Percentiles rank a stretch among this genome's conserved stretches.
Conservation (phyloP, 257 asterid genomes). For the Nicotiana paniculata region DNA sequence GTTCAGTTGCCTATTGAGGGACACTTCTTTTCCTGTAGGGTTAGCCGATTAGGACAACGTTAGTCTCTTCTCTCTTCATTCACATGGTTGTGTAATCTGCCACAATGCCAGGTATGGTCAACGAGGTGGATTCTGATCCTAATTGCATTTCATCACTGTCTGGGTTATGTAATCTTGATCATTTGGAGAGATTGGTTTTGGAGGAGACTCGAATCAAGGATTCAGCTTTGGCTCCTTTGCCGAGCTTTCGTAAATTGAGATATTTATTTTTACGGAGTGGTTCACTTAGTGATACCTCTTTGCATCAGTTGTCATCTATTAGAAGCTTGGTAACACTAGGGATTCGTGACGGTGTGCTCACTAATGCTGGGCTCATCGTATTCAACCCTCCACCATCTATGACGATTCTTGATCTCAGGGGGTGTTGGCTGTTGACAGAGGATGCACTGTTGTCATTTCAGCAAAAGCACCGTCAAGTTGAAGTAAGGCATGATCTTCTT, state of each 20-base stretch:
- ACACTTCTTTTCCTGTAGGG: background rate
- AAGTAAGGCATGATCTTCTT: conserved; percentile 56
- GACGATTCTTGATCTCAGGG: conserved; percentile 65
- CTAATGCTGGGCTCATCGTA: conserved; percentile 43
- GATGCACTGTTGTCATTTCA: conserved; percentile 42
- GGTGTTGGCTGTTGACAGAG: conserved; percentile 82
- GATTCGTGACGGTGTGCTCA: conserved; percentile 56
- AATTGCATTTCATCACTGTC: conserved; percentile 43
- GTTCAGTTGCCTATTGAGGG: background rate
- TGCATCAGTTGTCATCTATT: conserved; percentile 36
- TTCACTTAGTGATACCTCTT: conserved; percentile 56
- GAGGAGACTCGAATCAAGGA: conserved; percentile 49
- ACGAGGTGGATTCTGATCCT: conserved; percentile 19
- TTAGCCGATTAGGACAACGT: background rate
- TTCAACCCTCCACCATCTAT: conserved; percentile 56
- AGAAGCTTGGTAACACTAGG: conserved; percentile 45
- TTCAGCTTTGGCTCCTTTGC: conserved; percentile 46
- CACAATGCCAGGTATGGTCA: conserved; percentile 36
- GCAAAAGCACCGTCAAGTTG: conserved; percentile 49
- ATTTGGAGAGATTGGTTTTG: conserved; percentile 65
- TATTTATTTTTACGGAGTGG: conserved; percentile 47
- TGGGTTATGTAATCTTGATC: conserved; percentile 39
- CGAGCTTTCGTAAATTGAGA: conserved; percentile 39
- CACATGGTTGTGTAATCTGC: background rate
- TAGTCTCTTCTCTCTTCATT: background rate